Percentiles rank a stretch among this genome's conserved stretches.
Evolutionary conservation across 1,284 basidiomycete genomes (phyloP).

Genomic region (Boletus hoseneyae): DNA sequence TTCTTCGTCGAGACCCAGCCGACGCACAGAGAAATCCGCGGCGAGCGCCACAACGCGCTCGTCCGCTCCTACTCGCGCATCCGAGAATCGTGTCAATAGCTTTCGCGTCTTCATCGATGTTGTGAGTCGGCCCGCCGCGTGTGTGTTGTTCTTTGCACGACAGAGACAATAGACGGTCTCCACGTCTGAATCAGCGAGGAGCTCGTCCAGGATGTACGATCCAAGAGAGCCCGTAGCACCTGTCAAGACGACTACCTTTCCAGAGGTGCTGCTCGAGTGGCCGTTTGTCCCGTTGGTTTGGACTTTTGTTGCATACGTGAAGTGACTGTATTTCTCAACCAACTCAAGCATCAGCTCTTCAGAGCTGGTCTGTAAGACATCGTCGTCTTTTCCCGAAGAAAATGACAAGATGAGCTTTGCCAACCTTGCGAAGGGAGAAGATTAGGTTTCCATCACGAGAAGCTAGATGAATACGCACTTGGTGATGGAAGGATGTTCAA

Average conservation of each 20-base stretch:
- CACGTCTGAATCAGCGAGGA: conserved; percentile 38
- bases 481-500: conserved; percentile 27
- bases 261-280: background rate
- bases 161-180: conserved; percentile 50
- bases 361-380: conserved; percentile 4
- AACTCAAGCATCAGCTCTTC: conserved; percentile 25
- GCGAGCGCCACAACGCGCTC: conserved; percentile 41
- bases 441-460: background rate
- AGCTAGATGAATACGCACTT: conserved; percentile 16
- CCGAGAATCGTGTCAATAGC: conserved; percentile 9
- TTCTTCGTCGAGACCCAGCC: conserved; percentile 39
- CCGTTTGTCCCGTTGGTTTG: background rate
- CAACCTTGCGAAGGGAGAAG: conserved; percentile 13
- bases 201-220: conserved; percentile 52
- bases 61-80: conserved; percentile 8
- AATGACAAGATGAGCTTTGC: conserved; percentile 18
- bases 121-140: conserved; percentile 36
- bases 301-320: conserved; percentile 2
- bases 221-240: conserved; percentile 41
- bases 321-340: conserved; percentile 27
- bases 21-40: conserved; percentile 39
- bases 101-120: conserved; percentile 35
- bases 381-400: conserved; percentile 13
- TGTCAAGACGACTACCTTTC: conserved; percentile 37
- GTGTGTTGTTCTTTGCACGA: conserved; percentile 40